Evolutionary conservation across 2,329 filamentous ascomycete genomes (phyloP), one percentile per base, ranked within the genome.

Genomic region (Onygena corvina): DNA sequence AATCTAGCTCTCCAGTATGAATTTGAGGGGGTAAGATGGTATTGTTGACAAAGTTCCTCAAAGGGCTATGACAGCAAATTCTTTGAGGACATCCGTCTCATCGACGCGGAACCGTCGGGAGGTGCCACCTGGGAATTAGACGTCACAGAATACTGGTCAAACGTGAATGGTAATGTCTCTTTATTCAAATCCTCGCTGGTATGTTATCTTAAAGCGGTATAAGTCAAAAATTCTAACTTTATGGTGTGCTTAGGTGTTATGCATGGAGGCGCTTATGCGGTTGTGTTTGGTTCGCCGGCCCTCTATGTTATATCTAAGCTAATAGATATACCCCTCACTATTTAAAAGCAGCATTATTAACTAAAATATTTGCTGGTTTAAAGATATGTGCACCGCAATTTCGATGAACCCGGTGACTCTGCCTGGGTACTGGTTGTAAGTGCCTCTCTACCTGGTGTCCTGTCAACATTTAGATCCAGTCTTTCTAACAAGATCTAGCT

Each of bases 271-370:
- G 71, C 72, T 0, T 84, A 88, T 57, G 73, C 84, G 52, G 67
- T 90, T 46, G 76, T 90, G 71, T 90, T 90, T 66, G 86, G 74
- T 76, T 56, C 53, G 68, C 64, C 16, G 42, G 2, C 23, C 23
- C 18, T 18, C 23, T 12, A 21, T 23, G 27, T 42, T 40, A 30
- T 20, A 12, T 8, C 18, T n/a, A n/a, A n/a, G n/a, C n/a, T n/a
- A n/a, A n/a, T n/a, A n/a, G n/a, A n/a, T n/a, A n/a, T n/a, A n/a
- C n/a, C n/a, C n/a, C n/a, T n/a, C n/a, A n/a, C n/a, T n/a, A n/a
- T n/a, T n/a, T n/a, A n/a, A n/a, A n/a, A n/a, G n/a, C n/a, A n/a
- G n/a, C n/a, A n/a, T n/a, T n/a, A n/a, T 18, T 11, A 11, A 40
- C 18, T 33, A 33, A 33, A 4, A 12, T n/a, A 40, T 6, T 9